Base-by-base conservation (phyloP, 768 basidiomycete genomes). In the Suillus bovinus region DNA sequence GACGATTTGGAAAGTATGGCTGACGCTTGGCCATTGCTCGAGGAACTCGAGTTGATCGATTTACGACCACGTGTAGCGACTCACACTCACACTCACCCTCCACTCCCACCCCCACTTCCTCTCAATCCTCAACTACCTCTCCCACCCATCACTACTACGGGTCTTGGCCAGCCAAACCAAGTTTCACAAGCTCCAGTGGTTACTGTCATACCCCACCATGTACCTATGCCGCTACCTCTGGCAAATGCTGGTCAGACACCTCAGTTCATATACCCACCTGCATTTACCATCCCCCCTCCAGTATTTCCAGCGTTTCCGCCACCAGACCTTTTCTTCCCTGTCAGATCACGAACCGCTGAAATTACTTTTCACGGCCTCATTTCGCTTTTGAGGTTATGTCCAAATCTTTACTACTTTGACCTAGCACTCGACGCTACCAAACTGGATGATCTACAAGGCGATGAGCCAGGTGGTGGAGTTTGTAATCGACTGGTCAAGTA, bases 391-490 rank as follows among this genome's bases (percentile, higher is more conserved):
- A 20, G 22, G 17, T 1, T 33, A 55, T 59, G 58, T 11, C 58
- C 58, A 10, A 56, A 52, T 52, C 58, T 59, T 59, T 24, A 39
- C 27, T 56, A 56, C 38, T 56, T 56, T 41, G 55, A 56, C 38
- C 55, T 56, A 20, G 24, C 34, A 3, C 50, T 55, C 5, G 58
- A 47, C 10, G 50, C 58, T n/a, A 52, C 46, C 29, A 55, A 59
- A 59, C 52, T 59, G 17, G 58, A 50, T 55, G 34, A 24, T 22
- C 29, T 59, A n/a, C 44, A 46, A 29, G 50, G 31, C 31, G 50
- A 46, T 55, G 33, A 33, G 4, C 50, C 58, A 33, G 58, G 50
- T 2, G 44, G 58, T 10, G 50, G 58, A 4, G 58, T 59, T 57
- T 55, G 58, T 36, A 55, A 59, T 36, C 41, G 41, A 46, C 22